phyloP scores from a whole-genome alignment of 2,329 filamentous ascomycete species.

The Fusarium torreyae region DNA sequence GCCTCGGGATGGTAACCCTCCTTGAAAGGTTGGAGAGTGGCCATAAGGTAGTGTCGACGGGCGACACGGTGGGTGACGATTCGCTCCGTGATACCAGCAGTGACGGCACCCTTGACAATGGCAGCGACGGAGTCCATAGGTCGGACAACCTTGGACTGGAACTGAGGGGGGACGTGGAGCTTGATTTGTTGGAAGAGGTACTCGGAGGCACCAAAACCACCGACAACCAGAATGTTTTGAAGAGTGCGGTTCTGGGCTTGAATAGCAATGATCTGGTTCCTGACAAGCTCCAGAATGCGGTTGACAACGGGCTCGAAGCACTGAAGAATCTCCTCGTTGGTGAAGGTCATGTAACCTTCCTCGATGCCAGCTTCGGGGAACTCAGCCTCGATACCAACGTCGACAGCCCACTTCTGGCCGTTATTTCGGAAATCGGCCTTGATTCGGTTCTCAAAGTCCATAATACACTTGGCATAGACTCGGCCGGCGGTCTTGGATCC shows the following conservation, averaged over 20 bases:
- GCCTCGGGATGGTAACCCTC: constrained; percentile 98
- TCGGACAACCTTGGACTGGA: constrained; percentile 97
- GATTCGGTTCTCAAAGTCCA: constrained; percentile 99
- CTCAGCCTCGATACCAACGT: constrained; percentile 98
- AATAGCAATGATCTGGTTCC: constrained; percentile 99
- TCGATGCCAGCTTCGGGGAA: constrained; percentile 98
- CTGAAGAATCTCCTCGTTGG: constrained; percentile 98
- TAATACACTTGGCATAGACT: constrained; percentile 99
- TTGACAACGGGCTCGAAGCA: constrained; percentile 99
- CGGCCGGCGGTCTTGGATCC: constrained; percentile 97
- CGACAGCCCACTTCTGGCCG: constrained; percentile 98
- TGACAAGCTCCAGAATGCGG: constrained; percentile 93
- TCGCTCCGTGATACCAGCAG: constrained; percentile 96
- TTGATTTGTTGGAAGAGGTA: constrained; percentile 99
- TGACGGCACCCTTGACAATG: constrained; percentile 98
- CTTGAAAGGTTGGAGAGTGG: constrained; percentile 97
- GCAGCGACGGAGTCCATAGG: constrained; percentile 99
- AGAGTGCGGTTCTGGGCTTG: constrained; percentile 95
- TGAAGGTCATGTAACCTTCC: constrained; percentile 99
- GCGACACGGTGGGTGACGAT: constrained; percentile 98
- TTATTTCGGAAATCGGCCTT: constrained; percentile 99
- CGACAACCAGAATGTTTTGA: constrained; percentile 97
- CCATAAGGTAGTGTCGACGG: constrained; percentile 98
- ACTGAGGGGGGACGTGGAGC: constrained; percentile 96
- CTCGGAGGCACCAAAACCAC: constrained; percentile 97